Conservation (phyloP, 164 flowering plant genomes). For the Santalum album region DNA sequence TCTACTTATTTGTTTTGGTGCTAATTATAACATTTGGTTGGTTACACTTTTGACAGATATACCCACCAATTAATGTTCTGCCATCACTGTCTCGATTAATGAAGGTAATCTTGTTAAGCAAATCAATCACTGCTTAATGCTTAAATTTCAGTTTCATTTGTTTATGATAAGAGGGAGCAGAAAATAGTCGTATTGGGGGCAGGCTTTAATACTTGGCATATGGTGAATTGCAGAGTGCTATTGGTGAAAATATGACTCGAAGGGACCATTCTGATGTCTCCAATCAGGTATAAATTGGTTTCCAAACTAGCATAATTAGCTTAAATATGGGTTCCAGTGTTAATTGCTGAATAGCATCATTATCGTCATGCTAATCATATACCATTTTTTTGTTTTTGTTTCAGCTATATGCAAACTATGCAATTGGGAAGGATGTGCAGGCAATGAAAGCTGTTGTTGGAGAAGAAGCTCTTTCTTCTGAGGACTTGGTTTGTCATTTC, state of each 20-base stretch:
- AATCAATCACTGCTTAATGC: too few species aligned
- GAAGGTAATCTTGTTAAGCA: conserved; percentile 49
- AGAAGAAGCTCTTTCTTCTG: conserved; percentile 99
- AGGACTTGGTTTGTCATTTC: conserved; percentile 63
- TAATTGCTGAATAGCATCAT: too few species aligned
- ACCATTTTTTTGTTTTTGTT: not conserved
- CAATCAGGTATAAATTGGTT: conserved; percentile 60
- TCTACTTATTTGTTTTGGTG: too few species aligned
- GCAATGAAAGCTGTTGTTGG: conserved; percentile 99
- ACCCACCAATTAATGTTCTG: conserved; percentile 98
- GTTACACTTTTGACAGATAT: conserved; percentile 78
- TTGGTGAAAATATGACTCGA: conserved; percentile 98
- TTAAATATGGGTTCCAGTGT: not conserved
- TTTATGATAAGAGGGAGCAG: too few species aligned
- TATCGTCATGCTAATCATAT: too few species aligned
- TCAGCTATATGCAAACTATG: conserved; percentile 97
- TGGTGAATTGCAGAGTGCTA: conserved; percentile 75
- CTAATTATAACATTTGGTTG: too few species aligned
- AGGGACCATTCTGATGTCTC: conserved; percentile 96
- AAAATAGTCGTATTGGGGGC: too few species aligned
- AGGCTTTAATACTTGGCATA: not conserved
- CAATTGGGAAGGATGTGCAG: conserved; percentile 97
- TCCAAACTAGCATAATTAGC: not conserved
- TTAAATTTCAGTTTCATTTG: too few species aligned
- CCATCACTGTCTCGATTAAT: conserved; percentile 95